Conservation (phyloP, 805 yeast species). For the Kregervanrija delftensis region DNA sequence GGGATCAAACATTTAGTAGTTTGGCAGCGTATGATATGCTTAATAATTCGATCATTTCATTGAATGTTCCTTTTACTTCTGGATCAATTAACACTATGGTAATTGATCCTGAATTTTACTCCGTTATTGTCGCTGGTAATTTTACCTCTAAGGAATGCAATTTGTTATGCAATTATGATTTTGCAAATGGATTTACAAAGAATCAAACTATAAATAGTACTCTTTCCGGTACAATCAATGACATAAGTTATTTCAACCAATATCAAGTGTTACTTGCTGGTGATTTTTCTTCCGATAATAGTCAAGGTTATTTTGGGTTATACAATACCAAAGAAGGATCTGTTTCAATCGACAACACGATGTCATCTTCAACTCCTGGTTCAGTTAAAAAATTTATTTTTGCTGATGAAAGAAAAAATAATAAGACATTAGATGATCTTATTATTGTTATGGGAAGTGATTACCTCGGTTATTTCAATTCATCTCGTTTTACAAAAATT, state of each 20-base stretch:
- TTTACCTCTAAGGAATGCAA: constrained; percentile 48
- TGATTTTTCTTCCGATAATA: constrained; percentile 33
- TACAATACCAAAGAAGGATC: constrained; percentile 43
- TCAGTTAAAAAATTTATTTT: constrained; percentile 22
- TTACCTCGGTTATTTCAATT: constrained; percentile 36
- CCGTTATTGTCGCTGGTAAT: constrained; percentile 66
- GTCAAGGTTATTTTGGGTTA: constrained; percentile 37
- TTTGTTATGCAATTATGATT: constrained; percentile 60
- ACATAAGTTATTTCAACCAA: constrained; percentile 39
- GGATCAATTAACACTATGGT: constrained; percentile 35
- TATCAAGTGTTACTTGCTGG: constrained; percentile 43
- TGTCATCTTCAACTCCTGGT: constrained; percentile 25
- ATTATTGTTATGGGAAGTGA: constrained; percentile 35
- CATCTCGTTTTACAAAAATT: constrained; percentile 40
- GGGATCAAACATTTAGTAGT: constrained; percentile 30
- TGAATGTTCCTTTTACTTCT: constrained; percentile 31
- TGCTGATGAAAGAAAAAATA: constrained; percentile 33
- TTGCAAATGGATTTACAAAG: constrained; percentile 18
- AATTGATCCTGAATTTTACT: constrained; percentile 32
- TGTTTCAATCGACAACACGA: constrained; percentile 14
- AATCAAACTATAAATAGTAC: constrained; percentile 47
- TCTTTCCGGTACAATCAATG: constrained; percentile 46
- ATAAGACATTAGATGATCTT: constrained; percentile 32
- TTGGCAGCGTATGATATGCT: constrained; percentile 47
- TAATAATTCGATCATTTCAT: constrained; percentile 32